phyloP scores from a whole-genome alignment of 257 asterid species.

The Sherardia arvensis region DNA sequence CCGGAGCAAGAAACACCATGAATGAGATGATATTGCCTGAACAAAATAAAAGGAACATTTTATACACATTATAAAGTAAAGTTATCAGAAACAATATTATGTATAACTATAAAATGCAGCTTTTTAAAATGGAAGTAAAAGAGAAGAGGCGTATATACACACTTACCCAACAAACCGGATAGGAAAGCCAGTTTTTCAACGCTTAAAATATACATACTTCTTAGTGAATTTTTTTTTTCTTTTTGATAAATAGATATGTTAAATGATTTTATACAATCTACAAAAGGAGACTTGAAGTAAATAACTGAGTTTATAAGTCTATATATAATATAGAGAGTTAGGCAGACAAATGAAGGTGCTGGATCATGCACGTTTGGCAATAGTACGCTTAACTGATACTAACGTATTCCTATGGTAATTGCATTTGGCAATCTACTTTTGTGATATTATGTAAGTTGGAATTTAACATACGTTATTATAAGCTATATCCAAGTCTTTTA shows the following conservation, averaged over 20 bases:
- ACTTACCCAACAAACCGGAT: neutral
- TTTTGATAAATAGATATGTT: no score
- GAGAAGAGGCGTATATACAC: no score
- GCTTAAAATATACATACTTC: neutral
- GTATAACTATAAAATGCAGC: no score
- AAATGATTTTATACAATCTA: neutral
- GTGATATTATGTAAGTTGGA: neutral
- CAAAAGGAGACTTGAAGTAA: neutral
- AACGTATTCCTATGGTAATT: neutral
- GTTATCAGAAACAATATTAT: no score
- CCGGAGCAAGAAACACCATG: constrained; percentile 55
- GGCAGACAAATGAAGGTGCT: neutral
- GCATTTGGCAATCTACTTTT: neutral
- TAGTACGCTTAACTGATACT: neutral
- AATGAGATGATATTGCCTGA: constrained; percentile 26
- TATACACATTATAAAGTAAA: no score
- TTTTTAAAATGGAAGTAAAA: no score
- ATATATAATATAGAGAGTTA: neutral
- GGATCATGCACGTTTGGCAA: neutral
- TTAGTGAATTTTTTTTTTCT: no score
- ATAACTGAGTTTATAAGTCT: neutral
- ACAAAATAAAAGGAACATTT: no score
- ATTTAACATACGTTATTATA: no score
- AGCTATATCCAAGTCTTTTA: neutral
- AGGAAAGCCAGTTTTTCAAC: neutral